These are phyloP conservation scores for Syzygium aromaticum DNA, from an alignment of 345 rosid species.

Conservation along the genomic window DNA sequence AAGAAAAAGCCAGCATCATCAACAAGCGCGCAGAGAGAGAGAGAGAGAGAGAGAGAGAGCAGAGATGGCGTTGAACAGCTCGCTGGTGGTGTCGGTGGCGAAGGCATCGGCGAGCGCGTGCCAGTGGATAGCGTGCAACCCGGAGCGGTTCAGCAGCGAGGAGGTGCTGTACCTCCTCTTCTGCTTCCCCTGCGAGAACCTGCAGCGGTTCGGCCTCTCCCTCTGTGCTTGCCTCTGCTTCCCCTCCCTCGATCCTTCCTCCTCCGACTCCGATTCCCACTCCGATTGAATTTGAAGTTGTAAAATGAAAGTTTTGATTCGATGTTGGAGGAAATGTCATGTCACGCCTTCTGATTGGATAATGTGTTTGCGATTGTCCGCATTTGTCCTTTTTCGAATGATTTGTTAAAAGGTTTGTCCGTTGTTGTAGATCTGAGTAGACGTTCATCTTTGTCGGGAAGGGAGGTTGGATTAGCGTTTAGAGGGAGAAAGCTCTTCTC, in stretches of 20 bases:
- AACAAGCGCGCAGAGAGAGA: background rate
- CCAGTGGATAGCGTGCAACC: conserved; percentile 89
- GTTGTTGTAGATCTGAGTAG: background rate
- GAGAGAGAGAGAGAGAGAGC: background rate
- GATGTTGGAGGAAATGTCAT: background rate
- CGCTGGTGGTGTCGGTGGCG: conserved; percentile 48
- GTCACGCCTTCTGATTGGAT: background rate
- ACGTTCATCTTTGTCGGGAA: background rate
- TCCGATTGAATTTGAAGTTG: conserved; percentile 20
- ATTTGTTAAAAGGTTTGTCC: background rate
- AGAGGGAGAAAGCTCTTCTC: background rate
- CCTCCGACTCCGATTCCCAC: conserved; percentile 11
- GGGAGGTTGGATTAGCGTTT: background rate
- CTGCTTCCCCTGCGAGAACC: conserved; percentile 50
- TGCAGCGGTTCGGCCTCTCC: conserved; percentile 54
- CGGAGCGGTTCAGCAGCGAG: conserved; percentile 57
- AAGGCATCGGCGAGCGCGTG: conserved; percentile 57
- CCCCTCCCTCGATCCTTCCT: conserved; percentile 12
- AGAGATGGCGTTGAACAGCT: conserved; percentile 70
- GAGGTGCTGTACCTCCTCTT: conserved; percentile 55
- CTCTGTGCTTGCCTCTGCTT: conserved; percentile 58
- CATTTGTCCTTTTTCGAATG: background rate
- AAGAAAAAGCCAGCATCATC: background rate
- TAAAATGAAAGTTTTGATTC: background rate
- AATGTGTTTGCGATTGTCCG: background rate